phyloP scores from a whole-genome alignment of 768 basidiomycete genomes.

The Sarcodon aspratus region DNA sequence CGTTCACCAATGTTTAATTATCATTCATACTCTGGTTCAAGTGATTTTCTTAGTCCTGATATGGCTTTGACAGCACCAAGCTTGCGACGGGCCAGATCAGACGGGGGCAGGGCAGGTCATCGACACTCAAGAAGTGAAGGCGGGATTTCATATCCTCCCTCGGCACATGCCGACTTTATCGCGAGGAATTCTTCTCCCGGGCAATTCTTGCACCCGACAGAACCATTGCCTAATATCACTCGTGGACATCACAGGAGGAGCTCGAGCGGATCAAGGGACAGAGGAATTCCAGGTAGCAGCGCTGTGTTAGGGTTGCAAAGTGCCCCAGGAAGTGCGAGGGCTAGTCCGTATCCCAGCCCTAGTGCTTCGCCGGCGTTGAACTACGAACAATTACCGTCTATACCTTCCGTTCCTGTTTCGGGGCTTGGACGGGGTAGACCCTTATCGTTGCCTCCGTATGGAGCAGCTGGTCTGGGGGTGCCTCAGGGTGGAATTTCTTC shows the following conservation, averaged over 20 bases:
- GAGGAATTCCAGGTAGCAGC: conserved; percentile 7
- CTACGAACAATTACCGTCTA: conserved; percentile 32
- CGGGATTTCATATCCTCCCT: conserved; percentile 23
- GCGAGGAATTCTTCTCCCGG: conserved; percentile 10
- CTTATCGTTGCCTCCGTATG: not conserved
- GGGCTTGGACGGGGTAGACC: not conserved
- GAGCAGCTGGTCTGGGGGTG: not conserved
- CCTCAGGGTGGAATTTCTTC: not conserved
- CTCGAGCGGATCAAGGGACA: conserved; percentile 18
- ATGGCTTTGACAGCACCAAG: conserved; percentile 12
- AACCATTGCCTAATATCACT: conserved; percentile 21
- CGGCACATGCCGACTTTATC: conserved; percentile 31
- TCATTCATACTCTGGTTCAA: conserved; percentile 7
- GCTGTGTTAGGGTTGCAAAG: conserved; percentile 11
- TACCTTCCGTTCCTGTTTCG: not conserved
- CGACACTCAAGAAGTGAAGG: conserved; percentile 53
- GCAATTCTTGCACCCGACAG: conserved; percentile 32
- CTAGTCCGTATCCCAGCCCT: conserved; percentile 59
- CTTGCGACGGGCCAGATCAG: conserved; percentile 43
- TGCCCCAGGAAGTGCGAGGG: conserved; percentile 19
- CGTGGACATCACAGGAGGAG: conserved; percentile 31
- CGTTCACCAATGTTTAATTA: not conserved
- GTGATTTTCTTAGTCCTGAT: conserved; percentile 23
- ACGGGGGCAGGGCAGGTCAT: conserved; percentile 29
- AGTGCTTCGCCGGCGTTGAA: conserved; percentile 49